phyloP scores from a whole-genome alignment of 2,329 filamentous ascomycete species.

The Neophaeococcomyces mojaviensis region DNA sequence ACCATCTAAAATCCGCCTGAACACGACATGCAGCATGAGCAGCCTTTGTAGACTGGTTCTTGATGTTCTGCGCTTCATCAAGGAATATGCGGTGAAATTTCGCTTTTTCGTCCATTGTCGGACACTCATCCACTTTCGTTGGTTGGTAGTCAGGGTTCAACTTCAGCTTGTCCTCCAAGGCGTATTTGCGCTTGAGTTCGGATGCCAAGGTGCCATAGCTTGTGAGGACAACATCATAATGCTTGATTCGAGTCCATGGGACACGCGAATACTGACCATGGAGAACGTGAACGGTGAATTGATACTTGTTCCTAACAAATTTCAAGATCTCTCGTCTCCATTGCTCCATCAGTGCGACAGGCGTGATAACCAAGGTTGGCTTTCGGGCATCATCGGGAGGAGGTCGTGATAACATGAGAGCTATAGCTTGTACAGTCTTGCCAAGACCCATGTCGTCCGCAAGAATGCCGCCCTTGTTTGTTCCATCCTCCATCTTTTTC shows the following conservation, averaged over 20 bases:
- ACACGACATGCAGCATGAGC: conserved; percentile 55
- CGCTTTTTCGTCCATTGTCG: conserved; percentile 53
- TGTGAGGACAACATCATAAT: conserved; percentile 68
- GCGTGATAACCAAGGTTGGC: conserved; percentile 77
- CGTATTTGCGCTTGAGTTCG: conserved; percentile 57
- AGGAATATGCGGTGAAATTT: conserved; percentile 65
- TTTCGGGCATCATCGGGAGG: conserved; percentile 51
- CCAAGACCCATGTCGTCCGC: conserved; percentile 79
- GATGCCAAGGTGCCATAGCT: conserved; percentile 66
- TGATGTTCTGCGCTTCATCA: conserved; percentile 75
- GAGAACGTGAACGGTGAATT: conserved; percentile 59
- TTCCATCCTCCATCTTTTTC: conserved; percentile 63
- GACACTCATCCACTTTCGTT: conserved; percentile 35
- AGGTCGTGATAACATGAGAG: conserved; percentile 64
- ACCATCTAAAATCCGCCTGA: conserved; percentile 58
- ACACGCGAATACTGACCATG: conserved; percentile 56
- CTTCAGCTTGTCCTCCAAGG: conserved; percentile 44
- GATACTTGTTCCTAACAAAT: conserved; percentile 55
- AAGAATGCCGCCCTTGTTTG: conserved; percentile 66
- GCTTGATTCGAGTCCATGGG: conserved; percentile 53
- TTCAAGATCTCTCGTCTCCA: conserved; percentile 73
- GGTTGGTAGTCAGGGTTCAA: conserved; percentile 35
- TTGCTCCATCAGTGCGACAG: conserved; percentile 71
- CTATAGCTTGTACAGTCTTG: conserved; percentile 75
- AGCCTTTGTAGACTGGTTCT: conserved; percentile 60